Base-by-base conservation (phyloP, 257 asterid species). In the Galeopsis tetrahit region DNA sequence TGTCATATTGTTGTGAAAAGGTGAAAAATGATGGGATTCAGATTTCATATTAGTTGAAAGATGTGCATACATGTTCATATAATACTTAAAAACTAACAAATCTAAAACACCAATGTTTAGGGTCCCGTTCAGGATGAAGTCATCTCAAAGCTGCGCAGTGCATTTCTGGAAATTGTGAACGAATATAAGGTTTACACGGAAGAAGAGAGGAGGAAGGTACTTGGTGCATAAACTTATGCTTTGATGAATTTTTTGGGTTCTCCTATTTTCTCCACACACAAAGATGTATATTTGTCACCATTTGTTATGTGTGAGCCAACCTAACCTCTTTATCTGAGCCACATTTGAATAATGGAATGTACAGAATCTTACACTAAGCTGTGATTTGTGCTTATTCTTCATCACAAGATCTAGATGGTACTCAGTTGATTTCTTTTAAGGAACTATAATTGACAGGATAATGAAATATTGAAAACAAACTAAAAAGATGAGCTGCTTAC, bases 1-100 rank as follows among this genome's bases (percentile, higher is more conserved):
- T 95, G 44, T 95, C 99, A 3, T 95, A 90, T 88, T 87, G 87
- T 79, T 95, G 99, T 88, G 99, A 95, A 82, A 92, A 95, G 98
- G 99, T 91, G 80, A 71, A 56, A 73, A 55, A 76, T 71, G 39
- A 8, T 63, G 71, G 53, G 33, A 52, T 53, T 28, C 40, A 38
- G 73, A 69, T 10, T 63, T 46, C 68, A 58, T 77, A 43, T 73
- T 48, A 43, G 75, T 68, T 65, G 63, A 72, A 67, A 57, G 44
- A 21, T 70, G 17, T 66, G 68, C 44, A 72, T 66, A 72, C 56
- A 32, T 79, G 69, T 56, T 53, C 77, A 57, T 76, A 48, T 63
- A 40, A 57, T 17, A 58, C 66, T 46, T 53, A n/a, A 44, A 42
- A 77, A 73, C 76, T 80, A 63, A 80, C 71, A 63, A 65, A 44